A percentile compares a stretch with the other conserved stretches of the same genome.
Conservation (phyloP, 2,329 filamentous ascomycete species). For the Venturiaceae sp. region DNA sequence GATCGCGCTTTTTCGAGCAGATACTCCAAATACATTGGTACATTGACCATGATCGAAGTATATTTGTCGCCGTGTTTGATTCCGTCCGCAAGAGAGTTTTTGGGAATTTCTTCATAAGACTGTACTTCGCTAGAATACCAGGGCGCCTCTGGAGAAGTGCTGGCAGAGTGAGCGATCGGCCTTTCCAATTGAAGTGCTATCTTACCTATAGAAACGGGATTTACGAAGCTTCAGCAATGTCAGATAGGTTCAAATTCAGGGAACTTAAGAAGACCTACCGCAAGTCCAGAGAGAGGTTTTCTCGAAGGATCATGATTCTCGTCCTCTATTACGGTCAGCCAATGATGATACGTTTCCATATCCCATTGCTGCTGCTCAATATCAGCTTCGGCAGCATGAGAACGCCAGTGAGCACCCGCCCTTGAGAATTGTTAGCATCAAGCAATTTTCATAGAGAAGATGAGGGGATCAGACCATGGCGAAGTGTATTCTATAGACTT, state of each 20-base stretch:
- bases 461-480: slow-evolving; percentile 23
- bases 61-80: slow-evolving; percentile 18
- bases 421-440: slow-evolving; percentile 16
- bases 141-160: too few relatives aligned
- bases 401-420: slow-evolving; percentile 38
- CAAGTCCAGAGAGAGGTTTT: too few relatives aligned
- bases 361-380: slow-evolving; percentile 30
- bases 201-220: too few relatives aligned
- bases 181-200: too few relatives aligned
- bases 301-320: too few relatives aligned
- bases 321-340: slow-evolving; percentile 21
- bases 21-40: slow-evolving; percentile 25
- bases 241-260: too few relatives aligned
- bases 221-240: too few relatives aligned
- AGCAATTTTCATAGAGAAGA: neutral
- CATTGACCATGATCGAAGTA: slow-evolving; percentile 26
- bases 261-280: too few relatives aligned
- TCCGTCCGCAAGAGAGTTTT: slow-evolving; percentile 9
- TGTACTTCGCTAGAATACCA: slow-evolving; percentile 1
- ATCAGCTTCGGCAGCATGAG: slow-evolving; percentile 25
- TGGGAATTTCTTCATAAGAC: slow-evolving; percentile 4
- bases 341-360: slow-evolving; percentile 29
- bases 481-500: slow-evolving; percentile 32
- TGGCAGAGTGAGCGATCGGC: too few relatives aligned
- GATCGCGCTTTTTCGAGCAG: slow-evolving; percentile 19